Evolutionary conservation across 1,284 basidiomycete genomes (phyloP).

Genomic region (Mycosarcoma mackinlayi): DNA sequence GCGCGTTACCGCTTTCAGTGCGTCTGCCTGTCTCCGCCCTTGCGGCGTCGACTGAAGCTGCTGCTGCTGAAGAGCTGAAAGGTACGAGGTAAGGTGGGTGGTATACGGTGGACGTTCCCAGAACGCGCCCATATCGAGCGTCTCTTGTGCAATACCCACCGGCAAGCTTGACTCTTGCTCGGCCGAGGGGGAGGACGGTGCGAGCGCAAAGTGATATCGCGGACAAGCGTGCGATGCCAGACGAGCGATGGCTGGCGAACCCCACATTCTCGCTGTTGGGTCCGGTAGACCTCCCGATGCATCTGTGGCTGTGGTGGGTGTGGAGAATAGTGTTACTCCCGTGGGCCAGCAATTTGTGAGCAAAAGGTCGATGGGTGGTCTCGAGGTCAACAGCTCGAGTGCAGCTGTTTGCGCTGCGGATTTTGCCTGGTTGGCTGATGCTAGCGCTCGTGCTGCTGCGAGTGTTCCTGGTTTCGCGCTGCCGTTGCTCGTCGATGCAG

Average conservation of each 20-base stretch:
- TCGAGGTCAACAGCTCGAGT: slow-evolving; percentile 9
- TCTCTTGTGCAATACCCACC: slow-evolving; percentile 28
- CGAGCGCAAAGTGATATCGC: slow-evolving; percentile 61
- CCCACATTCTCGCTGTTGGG: slow-evolving; percentile 51
- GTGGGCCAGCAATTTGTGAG: slow-evolving; percentile 61
- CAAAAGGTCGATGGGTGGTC: slow-evolving; percentile 59
- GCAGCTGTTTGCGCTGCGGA: slow-evolving; percentile 25
- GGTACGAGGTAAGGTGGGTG: slow-evolving; percentile 34
- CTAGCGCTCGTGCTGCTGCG: slow-evolving; percentile 42
- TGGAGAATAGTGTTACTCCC: slow-evolving; percentile 51
- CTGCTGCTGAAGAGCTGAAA: background rate
- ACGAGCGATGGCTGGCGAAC: slow-evolving; percentile 49
- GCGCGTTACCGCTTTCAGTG: slow-evolving; percentile 41
- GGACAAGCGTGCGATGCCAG: slow-evolving; percentile 47
- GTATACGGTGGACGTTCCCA: slow-evolving; percentile 64
- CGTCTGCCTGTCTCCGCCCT: slow-evolving; percentile 7
- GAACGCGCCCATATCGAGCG: slow-evolving; percentile 50
- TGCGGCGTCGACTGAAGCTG: background rate
- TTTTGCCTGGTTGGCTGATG: slow-evolving; percentile 17
- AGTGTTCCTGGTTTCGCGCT: slow-evolving; percentile 46
- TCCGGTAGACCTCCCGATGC: slow-evolving; percentile 36
- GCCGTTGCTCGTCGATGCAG: background rate
- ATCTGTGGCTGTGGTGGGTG: slow-evolving; percentile 13
- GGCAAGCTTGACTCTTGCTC: slow-evolving; percentile 7
- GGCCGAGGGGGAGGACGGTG: slow-evolving; percentile 14